These are phyloP conservation scores for Canna indica DNA, from an alignment of 176 grass and related monocot species.

Conservation along the genomic window DNA sequence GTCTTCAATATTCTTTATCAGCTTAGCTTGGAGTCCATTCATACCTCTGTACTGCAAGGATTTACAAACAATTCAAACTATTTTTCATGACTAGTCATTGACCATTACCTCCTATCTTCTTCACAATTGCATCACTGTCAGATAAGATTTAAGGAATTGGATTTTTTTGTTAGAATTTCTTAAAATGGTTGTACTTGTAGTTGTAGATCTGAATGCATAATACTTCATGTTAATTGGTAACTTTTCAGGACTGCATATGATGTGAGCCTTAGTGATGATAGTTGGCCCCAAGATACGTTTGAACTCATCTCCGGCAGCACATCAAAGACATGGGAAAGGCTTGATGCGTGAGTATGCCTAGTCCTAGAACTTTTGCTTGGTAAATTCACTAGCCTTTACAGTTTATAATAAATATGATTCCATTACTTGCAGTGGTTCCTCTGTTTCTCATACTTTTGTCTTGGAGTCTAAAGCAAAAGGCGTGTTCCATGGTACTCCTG, in stretches of 20 bases:
- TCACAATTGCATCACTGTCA: no score
- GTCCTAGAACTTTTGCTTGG: background rate
- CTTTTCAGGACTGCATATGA: background rate
- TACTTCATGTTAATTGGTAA: background rate
- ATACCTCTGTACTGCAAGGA: no score
- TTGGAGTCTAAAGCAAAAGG: conserved; percentile 78
- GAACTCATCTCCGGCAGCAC: conserved; percentile 57
- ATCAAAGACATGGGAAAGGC: conserved; percentile 81
- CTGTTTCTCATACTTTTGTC: conserved; percentile 66
- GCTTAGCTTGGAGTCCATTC: no score
- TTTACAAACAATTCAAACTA: no score
- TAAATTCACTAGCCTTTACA: background rate
- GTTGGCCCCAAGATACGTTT: conserved; percentile 65
- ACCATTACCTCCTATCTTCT: no score
- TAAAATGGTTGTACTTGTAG: background rate
- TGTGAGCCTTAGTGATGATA: conserved; percentile 25
- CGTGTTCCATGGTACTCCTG: conserved; percentile 56
- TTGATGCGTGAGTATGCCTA: conserved; percentile 64
- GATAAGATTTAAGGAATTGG: no score
- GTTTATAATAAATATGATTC: conserved; percentile 9
- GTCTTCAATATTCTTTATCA: no score
- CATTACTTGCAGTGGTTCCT: conserved; percentile 47
- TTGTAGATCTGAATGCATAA: background rate
- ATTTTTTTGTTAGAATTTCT: background rate
- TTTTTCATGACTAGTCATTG: no score